Conservation (phyloP, 768 basidiomycete genomes). For the Myochromella boudieri region DNA sequence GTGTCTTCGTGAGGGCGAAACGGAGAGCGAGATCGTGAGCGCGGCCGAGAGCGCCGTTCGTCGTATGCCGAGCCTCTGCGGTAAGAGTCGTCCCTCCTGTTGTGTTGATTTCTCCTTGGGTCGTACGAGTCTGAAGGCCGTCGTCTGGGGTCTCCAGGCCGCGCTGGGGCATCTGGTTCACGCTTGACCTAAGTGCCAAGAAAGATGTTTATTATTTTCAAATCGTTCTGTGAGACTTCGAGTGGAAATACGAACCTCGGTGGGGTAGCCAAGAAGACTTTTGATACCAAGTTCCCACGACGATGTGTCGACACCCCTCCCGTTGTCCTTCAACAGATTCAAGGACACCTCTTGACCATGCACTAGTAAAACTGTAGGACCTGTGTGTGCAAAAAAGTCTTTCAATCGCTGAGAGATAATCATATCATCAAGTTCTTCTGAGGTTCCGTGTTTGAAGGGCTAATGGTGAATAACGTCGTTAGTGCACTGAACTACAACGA, state of each 20-base stretch:
- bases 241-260: slow-evolving; percentile 6
- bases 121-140: not conserved
- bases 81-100: not conserved
- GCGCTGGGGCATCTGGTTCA: no score
- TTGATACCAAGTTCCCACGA: slow-evolving; percentile 41
- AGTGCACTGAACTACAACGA: not conserved
- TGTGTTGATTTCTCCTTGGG: slow-evolving; percentile 2
- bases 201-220: no score
- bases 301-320: slow-evolving; percentile 40
- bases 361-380: slow-evolving; percentile 48
- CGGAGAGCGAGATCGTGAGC: slow-evolving; percentile 24
- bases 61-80: not conserved
- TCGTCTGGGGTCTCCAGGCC: not conserved
- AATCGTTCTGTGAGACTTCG: not conserved
- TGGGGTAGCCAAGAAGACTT: slow-evolving; percentile 26
- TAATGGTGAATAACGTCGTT: slow-evolving; percentile 5
- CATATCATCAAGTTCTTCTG: slow-evolving; percentile 16
- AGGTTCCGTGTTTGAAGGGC: slow-evolving; percentile 29
- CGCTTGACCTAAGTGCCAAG: no score
- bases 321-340: slow-evolving; percentile 37
- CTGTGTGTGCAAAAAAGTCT: slow-evolving; percentile 18
- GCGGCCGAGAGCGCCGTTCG: slow-evolving; percentile 10
- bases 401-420: slow-evolving; percentile 19
- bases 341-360: slow-evolving; percentile 38
- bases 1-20: slow-evolving; percentile 1